Evolutionary conservation across 129 eudicot genomes (phyloP).

Genomic region (Flaveria robusta): DNA sequence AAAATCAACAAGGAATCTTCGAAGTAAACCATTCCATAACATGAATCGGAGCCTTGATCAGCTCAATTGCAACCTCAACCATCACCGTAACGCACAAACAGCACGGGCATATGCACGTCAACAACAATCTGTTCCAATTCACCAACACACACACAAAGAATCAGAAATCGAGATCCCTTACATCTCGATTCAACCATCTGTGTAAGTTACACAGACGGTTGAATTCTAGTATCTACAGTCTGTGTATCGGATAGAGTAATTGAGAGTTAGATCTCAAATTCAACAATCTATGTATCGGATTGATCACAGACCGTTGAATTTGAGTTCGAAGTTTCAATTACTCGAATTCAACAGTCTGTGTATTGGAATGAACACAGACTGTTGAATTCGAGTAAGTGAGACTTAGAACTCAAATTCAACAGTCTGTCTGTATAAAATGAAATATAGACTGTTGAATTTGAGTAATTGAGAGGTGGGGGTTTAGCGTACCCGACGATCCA

Average conservation of each 20-base stretch:
- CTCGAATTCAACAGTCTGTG: too few relatives aligned
- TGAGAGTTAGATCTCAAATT: too few relatives aligned
- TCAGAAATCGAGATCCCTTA: conserved; percentile 7
- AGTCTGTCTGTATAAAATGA: neutral
- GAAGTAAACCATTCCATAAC: conserved; percentile 83
- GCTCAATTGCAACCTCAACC: conserved; percentile 67
- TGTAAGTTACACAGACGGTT: too few relatives aligned
- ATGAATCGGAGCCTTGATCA: conserved; percentile 80
- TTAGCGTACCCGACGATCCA: conserved; percentile 82
- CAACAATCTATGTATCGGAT: too few relatives aligned
- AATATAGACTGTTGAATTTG: too few relatives aligned
- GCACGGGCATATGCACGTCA: conserved; percentile 83
- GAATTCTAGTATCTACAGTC: too few relatives aligned
- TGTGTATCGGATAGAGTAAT: too few relatives aligned
- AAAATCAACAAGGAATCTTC: conserved; percentile 68
- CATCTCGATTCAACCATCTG: neutral
- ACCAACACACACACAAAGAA: conserved; percentile 17
- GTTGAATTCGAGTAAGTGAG: too few relatives aligned
- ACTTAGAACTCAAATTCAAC: neutral
- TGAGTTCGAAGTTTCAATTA: too few relatives aligned
- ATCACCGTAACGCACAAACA: conserved; percentile 82
- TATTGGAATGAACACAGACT: too few relatives aligned
- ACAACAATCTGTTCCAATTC: conserved; percentile 51
- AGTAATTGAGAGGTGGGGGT: neutral
- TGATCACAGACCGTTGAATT: too few relatives aligned